Percentiles rank a stretch among this genome's conserved stretches.
Conservation (phyloP, 495 filamentous ascomycete species). For the Pyronema omphalodes region DNA sequence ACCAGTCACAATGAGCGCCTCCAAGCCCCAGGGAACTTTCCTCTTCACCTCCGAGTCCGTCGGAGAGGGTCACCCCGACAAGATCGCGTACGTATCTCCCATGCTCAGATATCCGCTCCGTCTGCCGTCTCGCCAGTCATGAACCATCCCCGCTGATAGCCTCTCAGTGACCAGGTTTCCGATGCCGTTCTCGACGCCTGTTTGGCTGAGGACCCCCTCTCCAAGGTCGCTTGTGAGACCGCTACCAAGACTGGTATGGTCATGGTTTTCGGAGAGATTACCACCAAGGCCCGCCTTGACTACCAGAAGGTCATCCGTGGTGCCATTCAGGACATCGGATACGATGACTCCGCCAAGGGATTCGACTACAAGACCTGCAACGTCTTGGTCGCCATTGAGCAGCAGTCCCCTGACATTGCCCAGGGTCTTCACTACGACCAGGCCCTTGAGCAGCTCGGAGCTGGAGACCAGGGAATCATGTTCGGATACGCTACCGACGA, state of each 20-base stretch:
- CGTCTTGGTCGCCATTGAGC: constrained; percentile 94
- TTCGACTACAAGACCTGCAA: constrained; percentile 99
- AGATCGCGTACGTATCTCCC: constrained; percentile 53
- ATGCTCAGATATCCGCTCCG: background rate
- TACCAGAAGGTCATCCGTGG: constrained; percentile 95
- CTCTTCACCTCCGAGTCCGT: constrained; percentile 99
- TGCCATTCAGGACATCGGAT: constrained; percentile 95
- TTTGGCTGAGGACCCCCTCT: constrained; percentile 78
- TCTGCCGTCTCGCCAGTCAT: background rate
- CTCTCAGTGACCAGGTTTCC: constrained; percentile 72
- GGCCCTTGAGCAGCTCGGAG: constrained; percentile 91
- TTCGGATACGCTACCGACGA: constrained; percentile 99
- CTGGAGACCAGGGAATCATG: constrained; percentile 99
- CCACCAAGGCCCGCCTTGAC: constrained; percentile 83
- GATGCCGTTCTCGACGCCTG: constrained; percentile 98
- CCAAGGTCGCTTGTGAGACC: constrained; percentile 97
- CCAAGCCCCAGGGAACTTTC: constrained; percentile 47
- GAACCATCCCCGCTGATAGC: constrained; percentile 9
- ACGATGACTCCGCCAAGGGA: constrained; percentile 89
- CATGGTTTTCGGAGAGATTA: constrained; percentile 99
- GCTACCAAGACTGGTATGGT: constrained; percentile 99
- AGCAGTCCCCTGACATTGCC: constrained; percentile 97
- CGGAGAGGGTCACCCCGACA: constrained; percentile 93
- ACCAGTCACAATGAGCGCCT: constrained; percentile 4
- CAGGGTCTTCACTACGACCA: constrained; percentile 95